These are phyloP conservation scores for Phytophthora pinifolia DNA, from an alignment of 352 stramenopile species.

Conservation along the genomic window DNA sequence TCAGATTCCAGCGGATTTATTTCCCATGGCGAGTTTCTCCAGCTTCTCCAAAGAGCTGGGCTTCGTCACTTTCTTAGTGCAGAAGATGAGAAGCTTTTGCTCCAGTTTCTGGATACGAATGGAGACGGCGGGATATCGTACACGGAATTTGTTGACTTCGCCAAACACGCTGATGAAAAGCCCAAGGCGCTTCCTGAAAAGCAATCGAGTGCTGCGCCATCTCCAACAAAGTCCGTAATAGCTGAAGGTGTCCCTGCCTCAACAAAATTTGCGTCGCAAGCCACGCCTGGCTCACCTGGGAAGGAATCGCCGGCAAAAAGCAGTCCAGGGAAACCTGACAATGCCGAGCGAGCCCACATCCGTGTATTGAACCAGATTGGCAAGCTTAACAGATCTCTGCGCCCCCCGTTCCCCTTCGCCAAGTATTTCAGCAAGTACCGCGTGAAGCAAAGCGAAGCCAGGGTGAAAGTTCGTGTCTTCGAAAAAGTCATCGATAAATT, in stretches of 20 bases:
- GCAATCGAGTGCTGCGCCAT: constrained; percentile 12
- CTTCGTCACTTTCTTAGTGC: constrained; percentile 56
- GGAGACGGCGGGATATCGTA: constrained; percentile 63
- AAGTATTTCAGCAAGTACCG: constrained; percentile 82
- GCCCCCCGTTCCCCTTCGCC: constrained; percentile 60
- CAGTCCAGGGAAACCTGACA: constrained; percentile 10
- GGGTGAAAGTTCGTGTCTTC: constrained; percentile 63
- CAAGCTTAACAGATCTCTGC: constrained; percentile 49
- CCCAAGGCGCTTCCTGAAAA: constrained; percentile 34
- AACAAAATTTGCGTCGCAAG: constrained; percentile 7
- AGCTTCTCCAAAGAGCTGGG: constrained; percentile 62
- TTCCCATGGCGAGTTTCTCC: constrained; percentile 62
- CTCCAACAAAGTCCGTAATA: constrained; percentile 23
- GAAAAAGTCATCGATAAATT: constrained; percentile 83
- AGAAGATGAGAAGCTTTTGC: constrained; percentile 64
- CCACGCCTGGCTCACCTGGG: constrained; percentile 8
- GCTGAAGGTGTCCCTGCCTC: constrained; percentile 13
- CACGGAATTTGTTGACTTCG: constrained; percentile 69
- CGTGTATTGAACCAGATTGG: constrained; percentile 38
- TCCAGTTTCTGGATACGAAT: constrained; percentile 73
- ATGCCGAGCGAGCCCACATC: constrained; percentile 13
- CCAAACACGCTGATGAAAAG: constrained; percentile 41
- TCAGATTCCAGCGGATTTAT: constrained; percentile 53
- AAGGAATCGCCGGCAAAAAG: constrained; percentile 11
- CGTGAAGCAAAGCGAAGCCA: constrained; percentile 29